Evolutionary conservation across 129 eudicot genomes (phyloP), one percentile per base, ranked within the genome.

Genomic region (Centella asiatica): DNA sequence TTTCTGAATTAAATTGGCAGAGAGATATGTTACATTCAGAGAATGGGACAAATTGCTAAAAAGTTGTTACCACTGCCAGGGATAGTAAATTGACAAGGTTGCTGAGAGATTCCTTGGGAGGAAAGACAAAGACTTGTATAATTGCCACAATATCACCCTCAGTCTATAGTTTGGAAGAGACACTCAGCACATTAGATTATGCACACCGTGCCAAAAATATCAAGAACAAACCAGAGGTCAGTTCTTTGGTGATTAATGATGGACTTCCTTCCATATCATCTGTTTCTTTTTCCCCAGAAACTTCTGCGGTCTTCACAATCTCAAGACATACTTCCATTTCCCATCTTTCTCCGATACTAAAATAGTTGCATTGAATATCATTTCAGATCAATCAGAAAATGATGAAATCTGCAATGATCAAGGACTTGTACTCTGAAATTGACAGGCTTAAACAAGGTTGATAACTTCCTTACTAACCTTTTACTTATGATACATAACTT

Each of bases 111-210:
- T 92, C 99, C 31, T 78, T 92, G 59, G 99, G 99, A 79, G 99
- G 99, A 57, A 92, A 87, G 83, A 92, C 99, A 37, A 92, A 92
- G 77, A 92, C 99, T 19, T 92, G 99, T 66, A 85, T 92, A 62
- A 92, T 92, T 79, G 99, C 99, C 31, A 92, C 99, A 19, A 76
- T 92, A 67, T 78, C 99, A 57, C 99, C 99, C 24, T 92, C 99
- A 20, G 71, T 92, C 27, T 94, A 74, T 70, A 81, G 90, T 65
- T 59, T 92, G 76, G 99, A 92, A 72, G 99, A 92, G 76, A 84
- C 99, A 17, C 96, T 92, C 53, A 92, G 85, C 78, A 92, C 99
- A 51, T 72, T 92, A 73, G 99, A 92, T 57, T 92, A 92, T 68
- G 99, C 99, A 18, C 86, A 87, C 36, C 90, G 96, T 31, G 99